phyloP scores from a whole-genome alignment of 2,329 filamentous ascomycete genomes.

The Incumbomyces delicatus region DNA sequence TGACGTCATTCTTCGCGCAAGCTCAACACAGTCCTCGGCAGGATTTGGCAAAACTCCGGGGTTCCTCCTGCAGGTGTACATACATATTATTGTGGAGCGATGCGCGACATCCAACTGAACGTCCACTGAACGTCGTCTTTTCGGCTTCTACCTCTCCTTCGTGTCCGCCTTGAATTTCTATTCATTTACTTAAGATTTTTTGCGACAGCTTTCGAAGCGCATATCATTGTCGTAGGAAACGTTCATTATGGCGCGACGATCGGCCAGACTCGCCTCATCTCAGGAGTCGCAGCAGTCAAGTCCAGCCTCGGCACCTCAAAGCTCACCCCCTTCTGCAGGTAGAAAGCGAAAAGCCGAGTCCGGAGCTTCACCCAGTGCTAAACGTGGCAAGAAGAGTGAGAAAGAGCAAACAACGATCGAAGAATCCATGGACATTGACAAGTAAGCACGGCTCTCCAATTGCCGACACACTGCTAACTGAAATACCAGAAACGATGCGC shows the following conservation, averaged over 20 bases:
- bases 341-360: slow-evolving; percentile 31
- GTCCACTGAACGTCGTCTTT: background rate
- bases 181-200: no score
- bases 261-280: slow-evolving; percentile 32
- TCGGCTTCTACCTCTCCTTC: background rate
- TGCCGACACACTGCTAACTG: background rate
- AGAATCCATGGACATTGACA: slow-evolving; percentile 16
- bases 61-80: background rate
- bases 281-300: slow-evolving; percentile 24
- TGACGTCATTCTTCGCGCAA: background rate
- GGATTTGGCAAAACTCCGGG: no score
- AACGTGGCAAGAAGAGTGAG: slow-evolving; percentile 29
- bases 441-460: slow-evolving; percentile 8
- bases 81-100: background rate
- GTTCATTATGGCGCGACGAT: slow-evolving; percentile 20
- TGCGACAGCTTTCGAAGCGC: no score
- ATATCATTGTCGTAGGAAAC: no score
- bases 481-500: slow-evolving; percentile 3
- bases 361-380: slow-evolving; percentile 21
- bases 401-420: slow-evolving; percentile 24
- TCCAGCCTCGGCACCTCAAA: slow-evolving; percentile 9
- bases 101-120: background rate
- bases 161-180: no score
- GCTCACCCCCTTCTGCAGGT: slow-evolving; percentile 22
- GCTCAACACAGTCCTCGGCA: no score